A percentile compares a stretch with the other conserved stretches of the same genome.
Evolutionary conservation across 108 stramenopile genomes (phyloP).

Genomic region (Bacterosira constricta): DNA sequence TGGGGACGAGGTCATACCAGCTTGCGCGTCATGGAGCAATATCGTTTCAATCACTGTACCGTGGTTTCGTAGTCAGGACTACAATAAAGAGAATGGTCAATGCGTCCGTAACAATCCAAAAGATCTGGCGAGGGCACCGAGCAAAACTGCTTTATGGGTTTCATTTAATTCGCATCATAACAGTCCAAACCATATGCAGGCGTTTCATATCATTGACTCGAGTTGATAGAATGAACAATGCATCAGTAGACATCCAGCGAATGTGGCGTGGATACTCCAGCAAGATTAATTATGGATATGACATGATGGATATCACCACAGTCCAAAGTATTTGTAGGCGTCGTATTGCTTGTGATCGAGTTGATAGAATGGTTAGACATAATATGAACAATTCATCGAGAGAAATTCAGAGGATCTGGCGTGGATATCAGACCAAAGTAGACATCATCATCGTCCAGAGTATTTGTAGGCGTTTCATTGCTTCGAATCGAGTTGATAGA

Average conservation of each 20-base stretch:
- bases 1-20: conserved; percentile 29
- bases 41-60: conserved; percentile 26
- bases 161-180: conserved; percentile 50
- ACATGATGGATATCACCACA: conserved; percentile 46
- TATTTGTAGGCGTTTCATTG: not conserved
- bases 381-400: conserved; percentile 3
- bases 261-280: conserved; percentile 31
- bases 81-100: conserved; percentile 5
- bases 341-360: conserved; percentile 25
- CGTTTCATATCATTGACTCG: conserved; percentile 23
- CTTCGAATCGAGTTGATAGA: not conserved
- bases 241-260: conserved; percentile 34
- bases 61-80: conserved; percentile 35
- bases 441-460: conserved; percentile 32
- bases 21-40: conserved; percentile 15
- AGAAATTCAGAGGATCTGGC: conserved; percentile 44
- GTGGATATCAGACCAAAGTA: conserved; percentile 26
- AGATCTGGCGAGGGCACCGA: conserved; percentile 52
- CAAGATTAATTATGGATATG: conserved; percentile 26
- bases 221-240: not conserved
- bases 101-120: conserved; percentile 56
- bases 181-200: conserved; percentile 51
- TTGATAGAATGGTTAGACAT: not conserved
- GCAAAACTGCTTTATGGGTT: conserved; percentile 47
- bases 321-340: conserved; percentile 44